phyloP scores from a whole-genome alignment of 495 filamentous ascomycete species.

The Daldinia caldariorum region DNA sequence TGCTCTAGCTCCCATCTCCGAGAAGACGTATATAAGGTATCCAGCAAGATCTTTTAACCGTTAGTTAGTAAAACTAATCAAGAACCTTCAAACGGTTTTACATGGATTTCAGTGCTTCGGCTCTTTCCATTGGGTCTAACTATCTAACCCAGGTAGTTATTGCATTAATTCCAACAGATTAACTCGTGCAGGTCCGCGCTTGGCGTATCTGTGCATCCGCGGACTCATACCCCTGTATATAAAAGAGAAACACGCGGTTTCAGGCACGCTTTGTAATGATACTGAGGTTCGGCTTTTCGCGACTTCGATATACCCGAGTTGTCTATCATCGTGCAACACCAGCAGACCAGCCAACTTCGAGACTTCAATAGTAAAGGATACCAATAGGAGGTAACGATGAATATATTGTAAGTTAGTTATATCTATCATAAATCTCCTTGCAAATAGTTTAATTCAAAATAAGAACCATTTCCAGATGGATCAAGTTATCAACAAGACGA shows the following conservation, averaged over 20 bases:
- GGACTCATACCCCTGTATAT: not conserved
- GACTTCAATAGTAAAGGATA: no score
- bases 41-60: slow-evolving; percentile 12
- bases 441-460: no score
- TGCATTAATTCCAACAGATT: not conserved
- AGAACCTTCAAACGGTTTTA: not conserved
- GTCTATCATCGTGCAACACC: no score
- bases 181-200: not conserved
- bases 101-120: not conserved
- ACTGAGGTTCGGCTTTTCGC: slow-evolving; percentile 10
- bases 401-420: no score
- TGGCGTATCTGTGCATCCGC: not conserved
- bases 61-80: slow-evolving; percentile 2
- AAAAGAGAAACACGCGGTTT: not conserved
- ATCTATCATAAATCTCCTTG: no score
- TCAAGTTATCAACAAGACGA: no score
- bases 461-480: no score
- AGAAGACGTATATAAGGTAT: not conserved
- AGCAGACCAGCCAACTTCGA: no score
- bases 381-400: no score
- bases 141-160: no score
- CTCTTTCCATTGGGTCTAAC: slow-evolving; percentile 1
- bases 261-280: slow-evolving; percentile 17
- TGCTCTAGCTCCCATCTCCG: slow-evolving; percentile 7
- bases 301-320: no score